A percentile compares a stretch with the other conserved stretches of the same genome.
Conservation (phyloP, 345 rosid genomes). For the Eucalyptus lansdowneana region DNA sequence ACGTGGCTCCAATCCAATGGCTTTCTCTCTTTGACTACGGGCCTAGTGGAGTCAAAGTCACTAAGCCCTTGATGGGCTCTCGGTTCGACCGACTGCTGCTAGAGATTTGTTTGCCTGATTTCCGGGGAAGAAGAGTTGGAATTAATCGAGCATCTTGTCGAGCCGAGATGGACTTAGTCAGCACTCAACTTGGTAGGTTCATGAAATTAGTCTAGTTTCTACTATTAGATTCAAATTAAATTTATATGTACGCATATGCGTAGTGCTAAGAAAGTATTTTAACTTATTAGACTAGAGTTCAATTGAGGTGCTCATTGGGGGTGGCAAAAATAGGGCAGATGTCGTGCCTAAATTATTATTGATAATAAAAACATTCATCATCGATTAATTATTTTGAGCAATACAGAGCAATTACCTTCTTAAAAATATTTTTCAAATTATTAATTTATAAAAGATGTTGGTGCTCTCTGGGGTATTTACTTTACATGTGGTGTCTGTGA, state of each 20-base stretch:
- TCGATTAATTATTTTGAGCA: no score
- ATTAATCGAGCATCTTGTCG: background rate
- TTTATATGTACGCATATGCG: background rate
- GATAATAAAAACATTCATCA: no score
- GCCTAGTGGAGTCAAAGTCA: background rate
- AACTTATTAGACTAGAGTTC: background rate
- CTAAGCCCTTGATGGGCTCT: background rate
- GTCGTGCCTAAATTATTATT: background rate
- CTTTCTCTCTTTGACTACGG: background rate
- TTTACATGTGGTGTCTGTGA: background rate
- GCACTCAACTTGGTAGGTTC: background rate
- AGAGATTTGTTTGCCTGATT: background rate
- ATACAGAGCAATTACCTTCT: no score
- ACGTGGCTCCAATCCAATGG: background rate
- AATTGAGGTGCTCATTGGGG: background rate
- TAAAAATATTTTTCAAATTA: no score
- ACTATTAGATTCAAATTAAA: background rate
- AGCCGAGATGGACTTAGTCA: background rate
- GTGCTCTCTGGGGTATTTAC: background rate
- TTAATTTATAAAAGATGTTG: background rate
- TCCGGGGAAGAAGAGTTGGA: background rate
- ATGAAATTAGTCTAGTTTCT: background rate
- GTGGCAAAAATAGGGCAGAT: background rate
- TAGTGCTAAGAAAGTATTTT: background rate
- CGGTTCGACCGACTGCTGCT: background rate